Evolutionary conservation across 2,329 filamentous ascomycete genomes (phyloP), one percentile per base, ranked within the genome.

Genomic region (Endocalyx cinctus): DNA sequence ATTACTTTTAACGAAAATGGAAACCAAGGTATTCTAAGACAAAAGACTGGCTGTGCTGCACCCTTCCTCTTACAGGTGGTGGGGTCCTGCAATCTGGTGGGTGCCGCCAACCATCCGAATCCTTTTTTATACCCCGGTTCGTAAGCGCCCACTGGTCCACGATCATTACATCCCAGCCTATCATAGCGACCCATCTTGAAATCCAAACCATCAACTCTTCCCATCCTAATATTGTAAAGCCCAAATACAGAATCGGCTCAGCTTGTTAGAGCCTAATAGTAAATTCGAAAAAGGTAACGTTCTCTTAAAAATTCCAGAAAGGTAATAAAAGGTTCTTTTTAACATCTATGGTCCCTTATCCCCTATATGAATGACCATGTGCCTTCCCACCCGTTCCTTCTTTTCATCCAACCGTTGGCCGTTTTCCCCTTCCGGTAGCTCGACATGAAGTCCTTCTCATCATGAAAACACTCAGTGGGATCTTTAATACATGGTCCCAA

Each of bases 61-160:
- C 50, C 57, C 42, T 53, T 54, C 55, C 55, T 62, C 62, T 56
- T 58, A 64, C 60, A 58, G 55, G 43, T 61, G 52, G 63, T 60
- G 63, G 58, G 52, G 56, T 50, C 52, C 47, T 50, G 48, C 50
- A 56, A 55, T 58, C 50, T 58, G 57, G 57, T 61, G 60, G 57
- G 58, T 62, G 60, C 57, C 60, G 62, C 51, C 59, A 58, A 54
- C 63, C 60, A 62, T 60, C 59, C 59, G 57, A 59, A 56, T 60
- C 54, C 55, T 52, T 53, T 54, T 42, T 39, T 34, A 44, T 41
- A 54, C 59, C 63, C 63, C 52, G 48, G 60, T 58, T 57, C 51
- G 55, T 67, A 69, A 67, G 65, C 66, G 66, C 65, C 66, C 57
- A 66, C 60, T 68, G 66, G 65, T 49, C 57, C 54, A 55, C 54